Base-by-base conservation (phyloP, 2,329 filamentous ascomycete species). In the Fusarium dlaminii region DNA sequence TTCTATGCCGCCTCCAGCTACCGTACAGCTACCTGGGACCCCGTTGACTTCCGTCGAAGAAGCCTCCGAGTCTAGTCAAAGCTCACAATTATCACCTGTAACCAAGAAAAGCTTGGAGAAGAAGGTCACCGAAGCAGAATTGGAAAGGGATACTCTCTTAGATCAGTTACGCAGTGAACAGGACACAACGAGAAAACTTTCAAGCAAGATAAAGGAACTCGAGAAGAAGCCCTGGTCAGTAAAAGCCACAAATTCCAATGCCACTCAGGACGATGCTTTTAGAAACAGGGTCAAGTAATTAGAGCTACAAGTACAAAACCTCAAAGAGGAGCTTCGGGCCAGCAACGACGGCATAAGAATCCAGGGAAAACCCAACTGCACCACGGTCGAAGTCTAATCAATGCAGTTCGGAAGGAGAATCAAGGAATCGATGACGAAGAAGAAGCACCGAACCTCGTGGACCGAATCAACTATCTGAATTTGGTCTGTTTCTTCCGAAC, bases 391-490 rank as follows among this genome's bases (percentile, higher is more conserved):
- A 48, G 13, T 5, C n/a, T 74, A 34, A 30, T 66, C 22, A 12
- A 15, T 43, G 70, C 70, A 13, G 8, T 66, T 51, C 6, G 24
- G 6, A 59, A 43, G 29, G 18, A 42, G 22, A 24, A 22, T 27
- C 36, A 30, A 17, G 30, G 14, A 5, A 15, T 11, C 20, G 15
- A 43, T n/a, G 32, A 48, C 22, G 29, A 6, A 2, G 52, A 15
- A 32, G 37, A 15, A n/a, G 30, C 54, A 17, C 40, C 58, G 52
- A 56, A 34, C 4, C 67, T 61, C n/a, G 55, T 43, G 55, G 72
- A 74, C 24, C 51, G 68, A 27, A 74, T 74, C 42, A 74, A 74
- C 51, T 74, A 72, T 30, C 67, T 74, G 34, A 72, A 74, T 48
- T 30, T 74, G 13, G 34, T 49, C 22, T 72, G 42, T 42, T 74